Evolutionary conservation across 352 stramenopile genomes (phyloP).

Genomic region (Pythium grandisporangium): DNA sequence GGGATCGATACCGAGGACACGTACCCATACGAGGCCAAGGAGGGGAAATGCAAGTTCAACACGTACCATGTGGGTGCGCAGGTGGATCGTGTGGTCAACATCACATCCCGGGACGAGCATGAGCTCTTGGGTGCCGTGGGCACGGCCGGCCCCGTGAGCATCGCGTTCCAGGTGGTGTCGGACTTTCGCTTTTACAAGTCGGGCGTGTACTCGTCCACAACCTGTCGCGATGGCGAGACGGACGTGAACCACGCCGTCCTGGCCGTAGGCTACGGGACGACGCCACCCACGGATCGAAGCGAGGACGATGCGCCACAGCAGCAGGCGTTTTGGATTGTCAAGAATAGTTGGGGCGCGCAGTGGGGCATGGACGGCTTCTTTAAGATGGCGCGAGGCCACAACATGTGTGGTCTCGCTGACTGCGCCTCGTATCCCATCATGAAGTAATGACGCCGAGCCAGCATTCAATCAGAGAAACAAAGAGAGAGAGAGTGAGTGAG

Average conservation of each 20-base stretch:
- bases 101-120: constrained; percentile 70
- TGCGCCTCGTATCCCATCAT: constrained; percentile 83
- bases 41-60: constrained; percentile 77
- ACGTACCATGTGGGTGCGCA: constrained; percentile 56
- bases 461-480: not conserved
- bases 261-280: constrained; percentile 94
- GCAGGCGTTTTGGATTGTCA: constrained; percentile 95
- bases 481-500: not conserved
- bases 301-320: no score
- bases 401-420: constrained; percentile 86
- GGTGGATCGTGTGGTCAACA: constrained; percentile 78
- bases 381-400: constrained; percentile 85
- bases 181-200: constrained; percentile 88
- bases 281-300: no score
- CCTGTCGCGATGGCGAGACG: constrained; percentile 71
- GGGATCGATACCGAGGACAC: constrained; percentile 76
- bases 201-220: constrained; percentile 80
- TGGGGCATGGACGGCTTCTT: constrained; percentile 97
- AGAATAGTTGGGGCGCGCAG: constrained; percentile 92
- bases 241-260: constrained; percentile 92
- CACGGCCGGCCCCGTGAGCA: constrained; percentile 56
- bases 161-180: constrained; percentile 83
- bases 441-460: constrained; percentile 16
- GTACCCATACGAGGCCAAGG: constrained; percentile 71
- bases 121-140: constrained; percentile 66